Conservation (phyloP, 139 green algal genomes). For the Chlamydomonas applanata region DNA sequence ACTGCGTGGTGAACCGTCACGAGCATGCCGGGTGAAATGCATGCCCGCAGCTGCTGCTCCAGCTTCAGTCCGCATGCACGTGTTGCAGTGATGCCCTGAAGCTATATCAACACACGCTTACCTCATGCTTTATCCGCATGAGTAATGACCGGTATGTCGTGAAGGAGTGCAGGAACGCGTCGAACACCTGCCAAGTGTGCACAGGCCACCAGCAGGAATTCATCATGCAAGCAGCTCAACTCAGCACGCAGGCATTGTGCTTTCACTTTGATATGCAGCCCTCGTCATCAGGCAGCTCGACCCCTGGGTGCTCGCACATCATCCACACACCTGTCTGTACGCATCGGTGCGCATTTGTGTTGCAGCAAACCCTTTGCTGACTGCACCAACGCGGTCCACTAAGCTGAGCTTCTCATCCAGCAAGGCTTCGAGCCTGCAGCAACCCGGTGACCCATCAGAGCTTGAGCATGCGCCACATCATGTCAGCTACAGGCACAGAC, state of each 20-base stretch:
- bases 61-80: not conserved
- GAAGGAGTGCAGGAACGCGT: constrained; percentile 65
- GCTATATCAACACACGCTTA: not conserved
- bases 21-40: not conserved
- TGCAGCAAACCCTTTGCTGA: constrained; percentile 39
- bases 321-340: constrained; percentile 24
- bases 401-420: constrained; percentile 45
- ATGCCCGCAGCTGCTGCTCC: not conserved
- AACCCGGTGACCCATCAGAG: not conserved
- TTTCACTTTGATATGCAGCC: too few relatives aligned
- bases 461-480: too few relatives aligned
- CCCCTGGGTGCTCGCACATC: not conserved
- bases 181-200: constrained; percentile 52
- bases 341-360: constrained; percentile 44
- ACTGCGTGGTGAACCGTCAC: constrained; percentile 10
- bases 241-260: too few relatives aligned
- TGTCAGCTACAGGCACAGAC: too few relatives aligned
- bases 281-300: too few relatives aligned
- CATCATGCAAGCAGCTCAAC: too few relatives aligned
- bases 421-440: constrained; percentile 36
- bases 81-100: not conserved
- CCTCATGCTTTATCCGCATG: constrained; percentile 37
- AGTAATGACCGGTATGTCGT: constrained; percentile 58
- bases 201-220: not conserved
- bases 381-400: constrained; percentile 30